Evolutionary conservation across 371 early-diverging fungal genomes (phyloP).

Genomic region (Mucor circinelloides): DNA sequence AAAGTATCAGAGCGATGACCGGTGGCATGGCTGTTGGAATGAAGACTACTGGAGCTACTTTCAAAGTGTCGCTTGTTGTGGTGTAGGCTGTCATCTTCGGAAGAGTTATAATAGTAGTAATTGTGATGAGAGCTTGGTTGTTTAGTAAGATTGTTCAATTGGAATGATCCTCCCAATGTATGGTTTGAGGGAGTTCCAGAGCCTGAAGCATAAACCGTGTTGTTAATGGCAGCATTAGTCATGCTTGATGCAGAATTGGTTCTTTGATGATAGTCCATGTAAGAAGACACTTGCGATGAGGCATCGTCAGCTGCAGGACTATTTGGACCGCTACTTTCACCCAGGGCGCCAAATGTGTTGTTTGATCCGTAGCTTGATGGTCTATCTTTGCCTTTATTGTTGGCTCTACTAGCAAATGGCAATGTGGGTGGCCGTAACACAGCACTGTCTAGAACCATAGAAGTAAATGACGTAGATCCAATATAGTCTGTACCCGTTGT

Average conservation of each 20-base stretch:
- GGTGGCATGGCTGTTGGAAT: background rate
- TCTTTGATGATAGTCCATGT: constrained; percentile 1
- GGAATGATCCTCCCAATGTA: background rate
- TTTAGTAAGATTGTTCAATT: background rate
- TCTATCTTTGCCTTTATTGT: background rate
- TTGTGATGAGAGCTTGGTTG: background rate
- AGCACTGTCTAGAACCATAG: background rate
- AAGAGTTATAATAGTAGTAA: background rate
- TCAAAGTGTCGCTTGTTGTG: background rate
- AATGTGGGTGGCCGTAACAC: constrained; percentile 9
- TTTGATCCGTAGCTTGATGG: constrained; percentile 22
- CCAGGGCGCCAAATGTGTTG: constrained; percentile 22
- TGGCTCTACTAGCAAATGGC: constrained; percentile 13
- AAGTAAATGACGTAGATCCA: background rate
- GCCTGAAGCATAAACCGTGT: background rate
- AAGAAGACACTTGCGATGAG: background rate
- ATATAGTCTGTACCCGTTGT: background rate
- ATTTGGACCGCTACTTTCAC: background rate
- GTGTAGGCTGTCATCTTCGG: background rate
- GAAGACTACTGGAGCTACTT: background rate
- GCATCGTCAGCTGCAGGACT: constrained; percentile 7
- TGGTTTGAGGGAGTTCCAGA: background rate
- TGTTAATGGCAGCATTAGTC: background rate
- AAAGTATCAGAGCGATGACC: background rate
- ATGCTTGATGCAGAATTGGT: background rate